These are phyloP conservation scores for Trichocladium uniseriatum DNA, from an alignment of 495 filamentous ascomycete species.

Conservation along the genomic window DNA sequence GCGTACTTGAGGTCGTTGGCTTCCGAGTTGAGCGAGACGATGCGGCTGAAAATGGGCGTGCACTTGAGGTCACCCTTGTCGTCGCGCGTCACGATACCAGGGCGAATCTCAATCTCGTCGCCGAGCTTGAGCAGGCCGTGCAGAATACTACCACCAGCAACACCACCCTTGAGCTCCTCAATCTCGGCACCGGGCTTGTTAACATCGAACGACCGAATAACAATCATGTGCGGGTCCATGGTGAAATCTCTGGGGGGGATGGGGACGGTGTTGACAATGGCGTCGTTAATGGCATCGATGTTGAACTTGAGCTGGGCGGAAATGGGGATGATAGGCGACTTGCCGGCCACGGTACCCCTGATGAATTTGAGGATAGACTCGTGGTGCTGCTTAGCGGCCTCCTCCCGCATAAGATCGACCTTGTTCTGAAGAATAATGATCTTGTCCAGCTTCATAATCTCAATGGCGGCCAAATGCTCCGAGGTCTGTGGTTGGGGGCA, in stretches of 20 bases:
- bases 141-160: slow-evolving; percentile 92
- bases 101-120: slow-evolving; percentile 96
- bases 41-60: slow-evolving; percentile 89
- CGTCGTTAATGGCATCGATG: slow-evolving; percentile 95
- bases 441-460: slow-evolving; percentile 97
- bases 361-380: slow-evolving; percentile 97
- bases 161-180: slow-evolving; percentile 96
- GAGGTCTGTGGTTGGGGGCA: slow-evolving; percentile 99
- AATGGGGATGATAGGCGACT: slow-evolving; percentile 94
- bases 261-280: slow-evolving; percentile 85
- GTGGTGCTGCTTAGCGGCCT: slow-evolving; percentile 83
- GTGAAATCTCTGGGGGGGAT: slow-evolving; percentile 83
- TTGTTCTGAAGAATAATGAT: slow-evolving; percentile 99
- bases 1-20: slow-evolving; percentile 97
- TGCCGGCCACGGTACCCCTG: slow-evolving; percentile 89
- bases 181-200: slow-evolving; percentile 99
- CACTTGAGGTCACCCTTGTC: slow-evolving; percentile 91
- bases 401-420: slow-evolving; percentile 94
- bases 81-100: slow-evolving; percentile 89
- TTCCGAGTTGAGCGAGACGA: slow-evolving; percentile 92
- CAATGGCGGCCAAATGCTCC: slow-evolving; percentile 95
- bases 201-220: slow-evolving; percentile 97
- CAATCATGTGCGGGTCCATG: slow-evolving; percentile 90
- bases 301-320: slow-evolving; percentile 99
- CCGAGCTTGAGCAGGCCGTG: slow-evolving; percentile 92